phyloP scores from a whole-genome alignment of 2,329 filamentous ascomycete genomes.

The Claviceps pazoutovae region DNA sequence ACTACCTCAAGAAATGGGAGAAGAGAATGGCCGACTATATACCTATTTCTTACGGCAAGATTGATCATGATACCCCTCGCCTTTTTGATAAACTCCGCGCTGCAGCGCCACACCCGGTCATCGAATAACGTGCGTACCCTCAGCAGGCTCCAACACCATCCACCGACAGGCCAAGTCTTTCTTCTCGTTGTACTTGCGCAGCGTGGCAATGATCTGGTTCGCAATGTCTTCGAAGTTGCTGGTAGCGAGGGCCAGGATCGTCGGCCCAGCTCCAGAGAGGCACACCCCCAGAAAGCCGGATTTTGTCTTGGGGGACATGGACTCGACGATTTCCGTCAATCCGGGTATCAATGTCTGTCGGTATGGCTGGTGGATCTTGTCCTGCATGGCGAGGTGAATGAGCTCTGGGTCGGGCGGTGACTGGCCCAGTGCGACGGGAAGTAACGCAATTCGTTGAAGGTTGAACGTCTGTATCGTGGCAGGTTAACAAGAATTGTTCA shows the following conservation, averaged over 20 bases:
- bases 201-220: slow-evolving; percentile 57
- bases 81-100: not conserved
- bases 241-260: slow-evolving; percentile 84
- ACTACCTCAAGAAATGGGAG: no score
- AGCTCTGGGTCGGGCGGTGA: slow-evolving; percentile 83
- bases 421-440: slow-evolving; percentile 78
- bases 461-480: slow-evolving; percentile 55
- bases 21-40: no score
- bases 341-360: slow-evolving; percentile 84
- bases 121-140: slow-evolving; percentile 44
- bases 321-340: slow-evolving; percentile 77
- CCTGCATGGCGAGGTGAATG: slow-evolving; percentile 97
- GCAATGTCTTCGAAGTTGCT: slow-evolving; percentile 82
- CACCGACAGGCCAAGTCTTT: slow-evolving; percentile 68
- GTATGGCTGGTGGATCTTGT: slow-evolving; percentile 96
- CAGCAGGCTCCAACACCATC: slow-evolving; percentile 77
- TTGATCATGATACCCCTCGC: not conserved
- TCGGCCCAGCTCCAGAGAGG: slow-evolving; percentile 86
- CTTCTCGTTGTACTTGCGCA: slow-evolving; percentile 42
- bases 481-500: not conserved
- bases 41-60: no score
- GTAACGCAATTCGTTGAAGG: slow-evolving; percentile 79
- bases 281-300: slow-evolving; percentile 87
- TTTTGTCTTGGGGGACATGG: slow-evolving; percentile 76
- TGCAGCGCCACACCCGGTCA: slow-evolving; percentile 6